Evolutionary conservation across 2,329 filamentous ascomycete species (phyloP), one percentile per base, ranked within the genome.

Genomic region (Raffaelea ambrosiae): DNA sequence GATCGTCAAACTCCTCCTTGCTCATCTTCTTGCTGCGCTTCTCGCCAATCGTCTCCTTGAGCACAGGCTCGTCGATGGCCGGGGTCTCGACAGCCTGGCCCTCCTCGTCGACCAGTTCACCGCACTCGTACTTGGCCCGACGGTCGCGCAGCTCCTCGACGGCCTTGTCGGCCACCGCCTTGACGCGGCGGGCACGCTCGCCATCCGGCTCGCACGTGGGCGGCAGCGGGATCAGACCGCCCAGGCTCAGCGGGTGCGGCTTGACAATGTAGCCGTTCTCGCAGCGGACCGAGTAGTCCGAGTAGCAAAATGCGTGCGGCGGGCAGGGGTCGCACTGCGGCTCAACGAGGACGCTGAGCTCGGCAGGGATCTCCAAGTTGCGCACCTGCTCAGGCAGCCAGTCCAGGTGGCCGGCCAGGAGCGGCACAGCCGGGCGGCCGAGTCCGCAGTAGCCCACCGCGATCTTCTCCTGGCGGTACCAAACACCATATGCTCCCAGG

Each of bases 381-480:
- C 39, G 50, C 40, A 55, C 51, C 40, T 56, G 75, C 52, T 42
- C 69, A 10, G 50, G 57, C 4, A 65, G 62, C 63, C 65, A 67
- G 48, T 67, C 65, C 1, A 69, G 33, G 44, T 50, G 47, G 7
- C 64, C 60, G 3, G 61, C 57, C 8, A 66, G 61, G 26, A 80
- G 60, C 54, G 70, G 60, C 29, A 66, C 70, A 2, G 73, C 77
- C 43, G 79, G 72, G 46, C 83, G 79, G 21, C 86, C 93, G 46
- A 95, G 77, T 13, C 90, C 89, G 62, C 93, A 98, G 61, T 95
- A 98, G 31, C 94, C 93, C 19, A 97, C 88, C 16, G 88, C 85
- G n/a, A 95, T 72, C 73, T 97, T 97, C 66, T 98, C 93, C 61
- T 95, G 88, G 43, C 91, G 77, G 70, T 90, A 98, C 78, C 90